phyloP scores from a whole-genome alignment of 2,329 filamentous ascomycete genomes.

The Botrytis cinerea region DNA sequence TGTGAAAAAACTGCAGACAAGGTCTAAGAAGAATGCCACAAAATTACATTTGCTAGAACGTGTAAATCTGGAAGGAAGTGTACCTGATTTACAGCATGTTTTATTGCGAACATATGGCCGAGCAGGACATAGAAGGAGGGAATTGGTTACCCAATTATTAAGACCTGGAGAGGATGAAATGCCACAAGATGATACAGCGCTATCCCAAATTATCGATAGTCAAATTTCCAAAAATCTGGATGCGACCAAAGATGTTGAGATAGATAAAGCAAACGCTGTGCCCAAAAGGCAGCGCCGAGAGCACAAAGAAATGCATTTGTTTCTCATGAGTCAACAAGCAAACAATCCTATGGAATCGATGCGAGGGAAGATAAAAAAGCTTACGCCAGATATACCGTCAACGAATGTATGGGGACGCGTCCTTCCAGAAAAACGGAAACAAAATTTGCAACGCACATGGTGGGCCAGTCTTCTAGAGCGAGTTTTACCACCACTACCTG shows the following conservation, averaged over 20 bases:
- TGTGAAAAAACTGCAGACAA: not conserved
- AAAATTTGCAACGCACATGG: constrained; percentile 50
- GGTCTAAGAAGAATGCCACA: constrained; percentile 44
- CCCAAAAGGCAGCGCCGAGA: constrained; percentile 5
- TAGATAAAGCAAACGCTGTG: not conserved
- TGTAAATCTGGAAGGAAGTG: constrained; percentile 53
- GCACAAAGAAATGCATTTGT: not conserved
- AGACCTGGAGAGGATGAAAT: constrained; percentile 38
- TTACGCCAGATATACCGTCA: constrained; percentile 45
- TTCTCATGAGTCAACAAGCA: constrained; percentile 30
- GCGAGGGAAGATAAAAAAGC: constrained; percentile 17
- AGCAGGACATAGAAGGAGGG: constrained; percentile 52
- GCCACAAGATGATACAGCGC: constrained; percentile 46
- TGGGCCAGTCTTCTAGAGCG: constrained; percentile 51
- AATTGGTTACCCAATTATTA: constrained; percentile 49
- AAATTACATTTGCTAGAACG: constrained; percentile 47
- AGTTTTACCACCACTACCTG: constrained; percentile 56
- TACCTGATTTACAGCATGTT: constrained; percentile 50
- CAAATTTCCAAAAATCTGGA: not conserved
- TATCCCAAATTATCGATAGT: constrained; percentile 42
- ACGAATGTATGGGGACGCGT: constrained; percentile 54
- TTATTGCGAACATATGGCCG: constrained; percentile 56
- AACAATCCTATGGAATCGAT: constrained; percentile 26
- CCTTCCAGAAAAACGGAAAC: constrained; percentile 44
- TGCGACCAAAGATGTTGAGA: constrained; percentile 1